Conservation (phyloP, 257 asterid species). For the Plantago elongata region DNA sequence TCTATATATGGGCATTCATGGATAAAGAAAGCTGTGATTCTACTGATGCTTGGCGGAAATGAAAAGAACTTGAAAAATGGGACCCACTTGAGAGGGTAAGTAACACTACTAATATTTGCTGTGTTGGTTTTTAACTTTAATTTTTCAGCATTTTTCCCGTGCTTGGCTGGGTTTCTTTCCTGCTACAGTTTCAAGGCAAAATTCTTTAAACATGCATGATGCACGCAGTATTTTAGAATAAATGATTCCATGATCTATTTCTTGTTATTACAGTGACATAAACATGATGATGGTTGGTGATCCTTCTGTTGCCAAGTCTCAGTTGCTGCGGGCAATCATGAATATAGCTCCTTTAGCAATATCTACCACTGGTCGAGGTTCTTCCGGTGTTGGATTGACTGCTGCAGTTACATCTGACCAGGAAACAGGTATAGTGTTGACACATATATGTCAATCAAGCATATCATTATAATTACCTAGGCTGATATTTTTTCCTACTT, state of each 20-base stretch:
- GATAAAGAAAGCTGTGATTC: constrained; percentile 90
- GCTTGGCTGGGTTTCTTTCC: background rate
- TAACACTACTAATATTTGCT: background rate
- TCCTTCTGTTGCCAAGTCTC: constrained; percentile 99
- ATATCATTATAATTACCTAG: constrained; percentile 12
- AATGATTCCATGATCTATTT: constrained; percentile 10
- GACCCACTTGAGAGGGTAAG: constrained; percentile 95
- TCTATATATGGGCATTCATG: constrained; percentile 89
- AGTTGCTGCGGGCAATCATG: constrained; percentile 90
- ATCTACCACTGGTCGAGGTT: constrained; percentile 97
- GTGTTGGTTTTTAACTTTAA: background rate
- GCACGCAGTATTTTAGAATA: background rate
- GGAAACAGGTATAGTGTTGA: constrained; percentile 67
- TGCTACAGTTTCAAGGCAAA: background rate
- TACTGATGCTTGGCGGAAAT: constrained; percentile 93
- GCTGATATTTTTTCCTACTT: constrained; percentile 3
- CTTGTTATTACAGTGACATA: constrained; percentile 59
- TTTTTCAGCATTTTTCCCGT: background rate
- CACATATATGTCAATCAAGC: constrained; percentile 16
- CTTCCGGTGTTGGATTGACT: constrained; percentile 98
- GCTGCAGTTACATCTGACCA: constrained; percentile 99
- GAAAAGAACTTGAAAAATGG: constrained; percentile 96
- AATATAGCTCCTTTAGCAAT: constrained; percentile 95
- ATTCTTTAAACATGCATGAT: background rate
- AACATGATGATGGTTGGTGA: constrained; percentile 99